Conservation (phyloP, 768 basidiomycete species). For the Mycena filopes region DNA sequence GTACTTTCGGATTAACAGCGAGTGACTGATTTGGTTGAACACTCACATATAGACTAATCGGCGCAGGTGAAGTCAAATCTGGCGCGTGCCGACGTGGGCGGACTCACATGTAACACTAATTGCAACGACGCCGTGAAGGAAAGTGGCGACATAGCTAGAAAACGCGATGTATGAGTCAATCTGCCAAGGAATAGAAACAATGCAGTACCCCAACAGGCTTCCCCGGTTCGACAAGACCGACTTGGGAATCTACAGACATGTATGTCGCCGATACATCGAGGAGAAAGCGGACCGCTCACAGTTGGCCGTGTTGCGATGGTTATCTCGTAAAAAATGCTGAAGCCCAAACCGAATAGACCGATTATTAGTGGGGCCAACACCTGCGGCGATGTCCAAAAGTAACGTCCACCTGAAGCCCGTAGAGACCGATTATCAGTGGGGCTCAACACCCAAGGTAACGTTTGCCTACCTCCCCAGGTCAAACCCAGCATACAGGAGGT, state of each 20-base stretch:
- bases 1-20: too few species aligned
- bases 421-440: too few species aligned
- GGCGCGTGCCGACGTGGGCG: too few species aligned
- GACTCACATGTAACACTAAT: constrained; percentile 4
- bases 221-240: constrained; percentile 4
- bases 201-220: background rate
- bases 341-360: constrained; percentile 38
- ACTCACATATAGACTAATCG: constrained; percentile 4
- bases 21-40: too few species aligned
- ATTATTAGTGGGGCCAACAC: constrained; percentile 55
- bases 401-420: too few species aligned
- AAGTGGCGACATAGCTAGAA: constrained; percentile 1
- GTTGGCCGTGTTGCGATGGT: background rate
- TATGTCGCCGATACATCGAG: too few species aligned
- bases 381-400: constrained; percentile 48
- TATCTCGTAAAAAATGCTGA: background rate
- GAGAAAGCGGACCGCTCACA: background rate
- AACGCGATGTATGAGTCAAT: background rate
- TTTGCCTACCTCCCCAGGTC: constrained; percentile 56
- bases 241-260: background rate
- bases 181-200: too few species aligned
- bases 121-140: constrained; percentile 7
- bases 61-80: too few species aligned
- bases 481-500: constrained; percentile 44
- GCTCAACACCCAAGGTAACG: too few species aligned